A percentile compares a stretch with the other conserved stretches of the same genome.
Conservation (phyloP, 1,284 basidiomycete genomes). For the Ustilago hordei region DNA sequence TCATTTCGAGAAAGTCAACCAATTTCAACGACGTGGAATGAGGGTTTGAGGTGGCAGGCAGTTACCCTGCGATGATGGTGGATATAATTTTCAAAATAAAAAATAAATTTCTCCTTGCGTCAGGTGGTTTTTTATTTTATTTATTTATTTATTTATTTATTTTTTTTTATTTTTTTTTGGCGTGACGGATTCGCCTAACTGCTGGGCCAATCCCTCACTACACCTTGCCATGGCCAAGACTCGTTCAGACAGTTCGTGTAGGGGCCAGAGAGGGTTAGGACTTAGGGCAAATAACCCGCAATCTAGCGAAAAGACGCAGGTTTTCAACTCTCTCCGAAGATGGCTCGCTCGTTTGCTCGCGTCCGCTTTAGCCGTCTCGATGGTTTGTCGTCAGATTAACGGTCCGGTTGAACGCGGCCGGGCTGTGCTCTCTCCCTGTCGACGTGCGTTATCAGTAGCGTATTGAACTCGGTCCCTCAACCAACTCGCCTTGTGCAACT, state of each 20-base stretch:
- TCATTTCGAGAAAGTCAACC: neutral
- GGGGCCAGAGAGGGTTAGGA: neutral
- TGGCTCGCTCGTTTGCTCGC: neutral
- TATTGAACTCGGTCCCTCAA: constrained; percentile 9
- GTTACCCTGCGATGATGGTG: neutral
- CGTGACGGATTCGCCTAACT: neutral
- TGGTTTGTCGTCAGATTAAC: constrained; percentile 6
- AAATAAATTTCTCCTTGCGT: neutral
- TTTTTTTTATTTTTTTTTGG: too few species aligned
- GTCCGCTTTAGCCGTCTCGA: constrained; percentile 7
- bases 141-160: too few species aligned
- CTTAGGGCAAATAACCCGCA: neutral
- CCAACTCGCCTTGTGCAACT: constrained; percentile 24
- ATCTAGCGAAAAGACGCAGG: neutral
- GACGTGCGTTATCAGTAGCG: constrained; percentile 37
- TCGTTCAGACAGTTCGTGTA: neutral
- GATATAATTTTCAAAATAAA: neutral
- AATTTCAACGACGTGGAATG: constrained; percentile 8
- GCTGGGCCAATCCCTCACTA: neutral
- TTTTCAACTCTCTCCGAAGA: neutral
- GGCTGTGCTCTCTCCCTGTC: neutral
- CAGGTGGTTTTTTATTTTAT: too few species aligned
- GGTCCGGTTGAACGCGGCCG: constrained; percentile 4
- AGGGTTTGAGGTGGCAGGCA: constrained; percentile 16
- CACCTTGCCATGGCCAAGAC: constrained; percentile 18